These are phyloP conservation scores for Chaetomiaceae sp. DNA, from an alignment of 2,329 filamentous ascomycete species.

Conservation along the genomic window DNA sequence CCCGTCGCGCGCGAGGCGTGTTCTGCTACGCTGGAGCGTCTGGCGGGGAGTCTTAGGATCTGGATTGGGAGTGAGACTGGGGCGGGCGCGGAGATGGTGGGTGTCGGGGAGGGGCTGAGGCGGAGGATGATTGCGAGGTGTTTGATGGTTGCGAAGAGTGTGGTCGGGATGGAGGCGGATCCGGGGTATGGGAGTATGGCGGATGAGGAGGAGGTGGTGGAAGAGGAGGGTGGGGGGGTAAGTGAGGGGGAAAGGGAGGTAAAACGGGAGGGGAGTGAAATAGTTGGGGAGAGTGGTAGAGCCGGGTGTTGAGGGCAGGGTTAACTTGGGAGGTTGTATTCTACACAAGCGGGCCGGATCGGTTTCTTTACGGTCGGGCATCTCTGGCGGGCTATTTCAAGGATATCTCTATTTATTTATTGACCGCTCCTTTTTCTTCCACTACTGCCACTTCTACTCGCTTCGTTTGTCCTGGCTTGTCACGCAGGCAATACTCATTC, in stretches of 20 bases:
- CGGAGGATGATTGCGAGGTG: constrained; percentile 51
- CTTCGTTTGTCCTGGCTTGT: background rate
- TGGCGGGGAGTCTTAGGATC: constrained; percentile 52
- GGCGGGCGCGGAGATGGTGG: constrained; percentile 43
- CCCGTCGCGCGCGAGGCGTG: constrained; percentile 42
- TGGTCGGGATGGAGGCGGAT: constrained; percentile 55
- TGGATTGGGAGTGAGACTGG: constrained; percentile 48
- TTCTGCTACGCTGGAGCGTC: constrained; percentile 44
- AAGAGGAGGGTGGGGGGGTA: background rate
- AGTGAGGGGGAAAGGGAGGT: background rate
- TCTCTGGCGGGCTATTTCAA: too few species aligned
- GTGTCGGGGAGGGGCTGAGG: constrained; percentile 46
- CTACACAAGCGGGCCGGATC: too few species aligned
- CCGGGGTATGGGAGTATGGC: constrained; percentile 55
- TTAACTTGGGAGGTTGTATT: too few species aligned
- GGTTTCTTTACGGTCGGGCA: too few species aligned
- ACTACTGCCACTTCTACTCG: background rate
- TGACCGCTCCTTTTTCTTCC: background rate
- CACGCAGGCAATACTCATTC: too few species aligned
- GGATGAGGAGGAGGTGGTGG: constrained; percentile 25
- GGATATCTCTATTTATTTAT: background rate
- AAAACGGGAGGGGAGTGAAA: too few species aligned
- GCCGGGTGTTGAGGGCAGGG: too few species aligned
- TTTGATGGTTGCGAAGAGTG: constrained; percentile 47
- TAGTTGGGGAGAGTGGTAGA: too few species aligned